Evolutionary conservation across 2,329 filamentous ascomycete species (phyloP).

Genomic region (Atkinsonella hypoxylon): DNA sequence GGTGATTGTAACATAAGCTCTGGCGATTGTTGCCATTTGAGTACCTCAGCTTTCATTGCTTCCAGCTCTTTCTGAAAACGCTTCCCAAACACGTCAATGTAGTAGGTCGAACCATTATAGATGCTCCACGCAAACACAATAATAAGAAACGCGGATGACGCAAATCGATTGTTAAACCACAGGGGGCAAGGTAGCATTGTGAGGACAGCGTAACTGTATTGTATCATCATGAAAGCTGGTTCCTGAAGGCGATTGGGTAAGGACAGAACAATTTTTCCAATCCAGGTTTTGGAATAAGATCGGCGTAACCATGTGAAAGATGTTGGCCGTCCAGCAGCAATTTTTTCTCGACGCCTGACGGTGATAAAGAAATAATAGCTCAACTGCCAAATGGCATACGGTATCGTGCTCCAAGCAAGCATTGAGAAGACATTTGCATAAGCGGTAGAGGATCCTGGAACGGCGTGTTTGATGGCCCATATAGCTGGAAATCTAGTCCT

Average conservation of each 20-base stretch:
- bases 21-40: conserved; percentile 66
- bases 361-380: conserved; percentile 92
- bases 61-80: conserved; percentile 95
- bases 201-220: conserved; percentile 78
- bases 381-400: conserved; percentile 88
- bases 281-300: conserved; percentile 80
- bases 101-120: conserved; percentile 94
- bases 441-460: conserved; percentile 61
- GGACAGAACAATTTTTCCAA: conserved; percentile 73
- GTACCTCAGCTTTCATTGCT: conserved; percentile 74
- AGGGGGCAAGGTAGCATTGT: conserved; percentile 92
- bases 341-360: conserved; percentile 87
- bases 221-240: conserved; percentile 87
- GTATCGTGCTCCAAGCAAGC: conserved; percentile 88
- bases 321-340: conserved; percentile 86
- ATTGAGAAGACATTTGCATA: conserved; percentile 70
- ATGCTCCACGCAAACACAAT: conserved; percentile 88
- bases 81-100: conserved; percentile 96
- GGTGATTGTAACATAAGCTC: conserved; percentile 30
- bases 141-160: conserved; percentile 64
- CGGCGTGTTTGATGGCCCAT: conserved; percentile 61
- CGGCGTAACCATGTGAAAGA: conserved; percentile 95
- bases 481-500: conserved; percentile 69
- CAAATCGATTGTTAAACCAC: conserved; percentile 85
- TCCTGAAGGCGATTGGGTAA: conserved; percentile 71